Evolutionary conservation across 129 eudicot genomes (phyloP).

Genomic region (Apium graveolens): DNA sequence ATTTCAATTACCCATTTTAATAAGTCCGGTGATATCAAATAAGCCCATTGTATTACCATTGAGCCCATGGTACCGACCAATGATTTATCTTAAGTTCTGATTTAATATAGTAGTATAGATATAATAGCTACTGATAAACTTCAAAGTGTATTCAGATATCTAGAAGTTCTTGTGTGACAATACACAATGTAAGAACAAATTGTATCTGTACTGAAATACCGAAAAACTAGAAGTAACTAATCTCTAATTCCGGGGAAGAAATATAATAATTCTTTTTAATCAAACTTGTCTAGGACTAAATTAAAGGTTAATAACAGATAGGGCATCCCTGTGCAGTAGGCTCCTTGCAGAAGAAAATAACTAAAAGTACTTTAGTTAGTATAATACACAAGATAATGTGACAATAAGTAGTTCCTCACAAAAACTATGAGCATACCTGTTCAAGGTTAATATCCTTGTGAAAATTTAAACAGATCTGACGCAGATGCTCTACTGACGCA

Average conservation of each 20-base stretch:
- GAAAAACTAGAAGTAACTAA: too few relatives aligned
- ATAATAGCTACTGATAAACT: background rate
- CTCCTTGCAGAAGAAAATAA: background rate
- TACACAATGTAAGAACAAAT: background rate
- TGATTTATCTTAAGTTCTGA: too few relatives aligned
- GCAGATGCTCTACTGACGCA: slow-evolving; percentile 48
- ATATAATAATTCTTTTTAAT: too few relatives aligned
- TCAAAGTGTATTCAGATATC: background rate
- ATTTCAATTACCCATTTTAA: too few relatives aligned
- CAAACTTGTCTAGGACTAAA: background rate
- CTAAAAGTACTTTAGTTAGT: background rate
- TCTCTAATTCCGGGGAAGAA: background rate
- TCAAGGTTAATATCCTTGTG: slow-evolving; percentile 70
- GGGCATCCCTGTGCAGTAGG: background rate
- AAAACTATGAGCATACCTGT: slow-evolving; percentile 40
- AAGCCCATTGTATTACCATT: too few relatives aligned
- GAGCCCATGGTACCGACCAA: too few relatives aligned
- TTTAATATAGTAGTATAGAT: too few relatives aligned
- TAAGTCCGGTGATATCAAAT: too few relatives aligned
- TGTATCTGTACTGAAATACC: too few relatives aligned
- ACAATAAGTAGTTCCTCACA: background rate
- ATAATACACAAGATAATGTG: background rate
- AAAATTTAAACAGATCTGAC: slow-evolving; percentile 55
- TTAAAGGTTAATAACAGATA: background rate
- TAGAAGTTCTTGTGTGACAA: background rate